Evolutionary conservation across 2,329 filamentous ascomycete species (phyloP).

Genomic region (Fusarium aywerte): DNA sequence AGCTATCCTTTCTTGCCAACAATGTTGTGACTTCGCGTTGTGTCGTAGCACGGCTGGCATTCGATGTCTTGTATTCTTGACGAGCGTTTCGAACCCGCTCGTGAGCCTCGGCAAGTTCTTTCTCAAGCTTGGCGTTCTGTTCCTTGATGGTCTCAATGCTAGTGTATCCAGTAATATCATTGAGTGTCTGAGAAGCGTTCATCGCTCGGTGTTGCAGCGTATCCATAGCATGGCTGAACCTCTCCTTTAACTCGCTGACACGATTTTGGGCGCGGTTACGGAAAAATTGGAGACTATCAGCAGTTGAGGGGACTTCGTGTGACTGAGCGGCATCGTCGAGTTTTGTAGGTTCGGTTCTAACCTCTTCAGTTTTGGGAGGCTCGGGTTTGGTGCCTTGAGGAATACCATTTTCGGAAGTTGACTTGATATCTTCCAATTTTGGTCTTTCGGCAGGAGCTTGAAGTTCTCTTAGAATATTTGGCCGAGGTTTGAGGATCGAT

Average conservation of each 20-base stretch:
- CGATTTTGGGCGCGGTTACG: slow-evolving; percentile 51
- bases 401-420: neutral
- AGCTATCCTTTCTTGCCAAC: slow-evolving; percentile 91
- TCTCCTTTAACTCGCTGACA: slow-evolving; percentile 50
- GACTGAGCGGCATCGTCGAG: slow-evolving; percentile 11
- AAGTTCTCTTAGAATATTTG: slow-evolving; percentile 22
- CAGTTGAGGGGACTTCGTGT: slow-evolving; percentile 28
- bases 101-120: slow-evolving; percentile 68
- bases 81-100: slow-evolving; percentile 76
- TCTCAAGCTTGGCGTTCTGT: slow-evolving; percentile 77
- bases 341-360: slow-evolving; percentile 16
- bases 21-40: slow-evolving; percentile 96
- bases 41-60: slow-evolving; percentile 83
- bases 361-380: slow-evolving; percentile 6
- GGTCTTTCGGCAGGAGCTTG: slow-evolving; percentile 19
- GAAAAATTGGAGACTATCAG: slow-evolving; percentile 45
- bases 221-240: slow-evolving; percentile 76
- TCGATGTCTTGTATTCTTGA: slow-evolving; percentile 82
- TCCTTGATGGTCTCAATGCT: slow-evolving; percentile 87
- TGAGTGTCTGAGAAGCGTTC: slow-evolving; percentile 86
- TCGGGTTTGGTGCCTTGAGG: slow-evolving; percentile 9
- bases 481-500: slow-evolving; percentile 36
- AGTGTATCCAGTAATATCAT: slow-evolving; percentile 93
- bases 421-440: slow-evolving; percentile 13
- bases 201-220: slow-evolving; percentile 86